Evolutionary conservation across 1,284 basidiomycete genomes (phyloP).

Genomic region (Meira nashicola): DNA sequence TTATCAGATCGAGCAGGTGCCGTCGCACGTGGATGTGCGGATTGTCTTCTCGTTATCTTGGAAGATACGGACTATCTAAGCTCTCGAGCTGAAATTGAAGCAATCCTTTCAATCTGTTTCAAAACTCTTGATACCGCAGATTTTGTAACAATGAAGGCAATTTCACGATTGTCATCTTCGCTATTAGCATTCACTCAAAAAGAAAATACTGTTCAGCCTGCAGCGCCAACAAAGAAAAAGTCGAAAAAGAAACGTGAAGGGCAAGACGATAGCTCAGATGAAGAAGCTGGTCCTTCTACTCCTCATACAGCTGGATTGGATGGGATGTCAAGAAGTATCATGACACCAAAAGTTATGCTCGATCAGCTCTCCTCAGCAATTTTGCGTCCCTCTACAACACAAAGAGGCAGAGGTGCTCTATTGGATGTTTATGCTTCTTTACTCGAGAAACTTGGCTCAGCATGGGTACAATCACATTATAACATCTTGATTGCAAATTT

Average conservation of each 20-base stretch:
- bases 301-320: constrained; percentile 49
- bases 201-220: constrained; percentile 57
- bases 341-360: constrained; percentile 77
- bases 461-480: constrained; percentile 80
- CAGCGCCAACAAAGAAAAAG: constrained; percentile 53
- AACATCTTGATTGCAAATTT: constrained; percentile 72
- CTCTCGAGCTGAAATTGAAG: constrained; percentile 68
- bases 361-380: constrained; percentile 70
- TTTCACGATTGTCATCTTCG: constrained; percentile 75
- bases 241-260: constrained; percentile 58
- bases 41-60: constrained; percentile 55
- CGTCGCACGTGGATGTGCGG: constrained; percentile 77
- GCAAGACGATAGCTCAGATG: constrained; percentile 57
- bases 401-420: constrained; percentile 73
- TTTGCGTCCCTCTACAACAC: constrained; percentile 64
- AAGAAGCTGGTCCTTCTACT: constrained; percentile 60
- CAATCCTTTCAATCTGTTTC: constrained; percentile 65
- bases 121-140: constrained; percentile 73
- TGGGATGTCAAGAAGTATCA: constrained; percentile 67
- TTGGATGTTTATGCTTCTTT: constrained; percentile 83
- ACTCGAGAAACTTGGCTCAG: constrained; percentile 68
- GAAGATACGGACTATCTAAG: constrained; percentile 44
- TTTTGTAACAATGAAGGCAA: constrained; percentile 72
- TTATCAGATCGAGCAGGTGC: constrained; percentile 79
- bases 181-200: constrained; percentile 79